phyloP scores from a whole-genome alignment of 306 rosid genomes.

The Myrica gale region DNA sequence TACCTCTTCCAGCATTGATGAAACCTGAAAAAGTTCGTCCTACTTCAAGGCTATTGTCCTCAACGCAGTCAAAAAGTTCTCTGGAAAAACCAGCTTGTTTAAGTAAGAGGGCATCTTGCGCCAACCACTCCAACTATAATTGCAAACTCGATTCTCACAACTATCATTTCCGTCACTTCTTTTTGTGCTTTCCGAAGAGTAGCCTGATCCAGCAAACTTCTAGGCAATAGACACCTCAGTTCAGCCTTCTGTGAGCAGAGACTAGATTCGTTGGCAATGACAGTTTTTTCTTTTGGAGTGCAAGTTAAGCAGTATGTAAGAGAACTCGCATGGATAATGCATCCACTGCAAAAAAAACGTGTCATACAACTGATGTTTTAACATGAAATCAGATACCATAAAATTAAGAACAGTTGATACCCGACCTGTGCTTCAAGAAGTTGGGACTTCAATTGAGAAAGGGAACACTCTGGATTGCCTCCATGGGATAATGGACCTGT shows the following conservation, averaged over 20 bases:
- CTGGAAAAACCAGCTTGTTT: constrained; percentile 79
- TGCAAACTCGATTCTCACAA: constrained; percentile 36
- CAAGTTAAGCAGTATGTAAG: not conserved
- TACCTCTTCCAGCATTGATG: constrained; percentile 87
- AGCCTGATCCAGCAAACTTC: constrained; percentile 63
- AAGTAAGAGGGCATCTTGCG: constrained; percentile 75
- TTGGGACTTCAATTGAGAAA: constrained; percentile 67
- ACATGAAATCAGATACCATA: constrained; percentile 6
- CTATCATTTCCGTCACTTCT: constrained; percentile 38
- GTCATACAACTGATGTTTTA: constrained; percentile 7
- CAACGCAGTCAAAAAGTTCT: constrained; percentile 67
- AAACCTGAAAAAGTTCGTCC: constrained; percentile 74
- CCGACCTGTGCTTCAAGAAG: constrained; percentile 89
- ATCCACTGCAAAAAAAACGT: constrained; percentile 1
- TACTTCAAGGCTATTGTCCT: constrained; percentile 89
- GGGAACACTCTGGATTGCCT: constrained; percentile 60
- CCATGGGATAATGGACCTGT: constrained; percentile 85
- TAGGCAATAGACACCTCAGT: constrained; percentile 83
- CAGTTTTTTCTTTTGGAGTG: not conserved
- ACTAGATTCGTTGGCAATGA: constrained; percentile 10
- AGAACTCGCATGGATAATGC: not conserved
- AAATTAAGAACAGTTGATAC: constrained; percentile 20
- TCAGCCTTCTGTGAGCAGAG: constrained; percentile 73
- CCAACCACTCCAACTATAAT: constrained; percentile 93
- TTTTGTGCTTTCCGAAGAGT: constrained; percentile 44